Conservation (phyloP, 2,329 filamentous ascomycete species). For the Colletotrichum trifolii region DNA sequence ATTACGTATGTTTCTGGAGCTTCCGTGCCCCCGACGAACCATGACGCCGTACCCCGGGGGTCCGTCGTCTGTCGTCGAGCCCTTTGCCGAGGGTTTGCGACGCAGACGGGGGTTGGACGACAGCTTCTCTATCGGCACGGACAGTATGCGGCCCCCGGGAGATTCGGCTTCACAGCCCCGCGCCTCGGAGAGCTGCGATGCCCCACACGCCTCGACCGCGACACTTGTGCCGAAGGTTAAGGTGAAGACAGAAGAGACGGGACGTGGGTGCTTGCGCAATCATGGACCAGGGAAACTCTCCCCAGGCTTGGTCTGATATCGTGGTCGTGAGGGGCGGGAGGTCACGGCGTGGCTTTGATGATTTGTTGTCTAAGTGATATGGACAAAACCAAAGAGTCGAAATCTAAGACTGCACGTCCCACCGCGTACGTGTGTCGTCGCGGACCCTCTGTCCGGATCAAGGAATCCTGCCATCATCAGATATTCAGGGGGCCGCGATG, state of each 20-base stretch:
- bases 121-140: constrained; percentile 11
- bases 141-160: constrained; percentile 13
- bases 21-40: neutral
- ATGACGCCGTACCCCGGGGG: too few species aligned
- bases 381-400: constrained; percentile 3
- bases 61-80: too few species aligned
- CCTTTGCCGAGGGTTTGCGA: too few species aligned
- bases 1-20: constrained; percentile 6
- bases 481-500: neutral
- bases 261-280: constrained; percentile 11
- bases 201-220: neutral
- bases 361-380: constrained; percentile 14
- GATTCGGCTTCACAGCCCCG: constrained; percentile 1
- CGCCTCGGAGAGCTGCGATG: neutral
- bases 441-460: neutral
- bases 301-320: neutral
- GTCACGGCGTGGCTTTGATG: neutral
- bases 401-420: neutral
- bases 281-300: constrained; percentile 6
- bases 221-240: constrained; percentile 12
- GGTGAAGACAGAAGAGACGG: constrained; percentile 1
- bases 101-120: too few species aligned
- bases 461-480: neutral
- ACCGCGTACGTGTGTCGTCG: neutral
- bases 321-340: neutral